These are phyloP conservation scores for Thamnidium elegans DNA, from an alignment of 192 early-diverging fungal species.

Conservation along the genomic window DNA sequence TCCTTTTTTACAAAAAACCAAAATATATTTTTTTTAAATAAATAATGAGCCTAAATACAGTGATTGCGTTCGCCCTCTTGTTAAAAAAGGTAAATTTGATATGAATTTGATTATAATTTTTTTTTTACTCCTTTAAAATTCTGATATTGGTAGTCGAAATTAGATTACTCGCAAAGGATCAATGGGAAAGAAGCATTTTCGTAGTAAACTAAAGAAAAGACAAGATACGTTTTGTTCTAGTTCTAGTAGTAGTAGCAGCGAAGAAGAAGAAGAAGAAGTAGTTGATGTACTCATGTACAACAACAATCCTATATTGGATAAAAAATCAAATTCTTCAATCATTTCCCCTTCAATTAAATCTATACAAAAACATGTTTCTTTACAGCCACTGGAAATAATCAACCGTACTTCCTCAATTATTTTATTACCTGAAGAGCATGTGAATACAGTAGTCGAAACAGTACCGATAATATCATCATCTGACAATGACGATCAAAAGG, in stretches of 20 bases:
- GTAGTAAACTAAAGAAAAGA: neutral
- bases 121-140: neutral
- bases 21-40: too few relatives aligned
- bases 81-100: constrained; percentile 23
- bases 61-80: constrained; percentile 22
- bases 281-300: neutral
- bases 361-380: neutral
- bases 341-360: constrained; percentile 2
- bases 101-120: too few relatives aligned
- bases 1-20: constrained; percentile 6
- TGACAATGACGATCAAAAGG: constrained; percentile 5
- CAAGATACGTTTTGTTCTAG: neutral
- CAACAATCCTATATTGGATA: neutral
- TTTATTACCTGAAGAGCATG: neutral
- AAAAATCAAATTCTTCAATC: constrained; percentile 9
- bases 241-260: constrained; percentile 2
- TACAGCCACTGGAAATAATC: constrained; percentile 4
- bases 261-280: constrained; percentile 3
- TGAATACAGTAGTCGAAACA: constrained; percentile 2
- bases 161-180: neutral
- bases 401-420: constrained; percentile 7
- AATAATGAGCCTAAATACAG: constrained; percentile 19
- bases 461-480: neutral
- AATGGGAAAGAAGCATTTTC: neutral
- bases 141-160: too few relatives aligned